Evolutionary conservation across 75 land plant species (phyloP), one percentile per base, ranked within the genome.

Genomic region (Pinus taeda): DNA sequence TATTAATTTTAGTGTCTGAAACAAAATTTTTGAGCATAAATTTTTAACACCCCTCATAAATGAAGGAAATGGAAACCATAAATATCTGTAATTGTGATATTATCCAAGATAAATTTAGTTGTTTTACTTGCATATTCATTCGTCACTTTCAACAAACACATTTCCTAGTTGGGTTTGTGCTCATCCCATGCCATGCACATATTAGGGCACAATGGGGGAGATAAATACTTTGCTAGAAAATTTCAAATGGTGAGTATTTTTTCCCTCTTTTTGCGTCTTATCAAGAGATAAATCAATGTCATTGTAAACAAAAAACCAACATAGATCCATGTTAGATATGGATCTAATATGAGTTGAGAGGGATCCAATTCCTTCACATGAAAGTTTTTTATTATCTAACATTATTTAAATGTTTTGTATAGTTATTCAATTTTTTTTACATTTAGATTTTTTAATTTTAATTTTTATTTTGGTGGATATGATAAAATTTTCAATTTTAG

Each of bases 161-260:
- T 97, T 97, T 65, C 99, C 99, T n/a, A 97, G 99, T 81, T 97
- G 99, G 99, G 99, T 95, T 80, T 93, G 99, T 71, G 99, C 99
- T 55, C 99, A 97, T 67, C 99, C n/a, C n/a, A n/a, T n/a, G n/a
- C 99, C 15, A 97, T 97, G 99, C 95, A 98, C 71, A 79, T 97
- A 21, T 74, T 97, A 33, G 99, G 99, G 22, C 99, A 97, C 77
- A 97, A 97, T 87, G n/a, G 99, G 99, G 20, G 99, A 97, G 77
- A 97, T 97, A 59, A 97, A 97, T 73, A 95, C 99, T n/a, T 87
- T 97, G 55, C 79, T 93, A 58, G 99, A 98, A 60, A 97, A 97
- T 79, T 90, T 92, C 0, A 97, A 95, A 49, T 97, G 99, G 99
- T 97, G 87, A 57, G 57, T n/a, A n/a, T 73, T 60, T 75, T 18